phyloP scores from a whole-genome alignment of 2,329 filamentous ascomycete species.

The Pyrenophora graminea region DNA sequence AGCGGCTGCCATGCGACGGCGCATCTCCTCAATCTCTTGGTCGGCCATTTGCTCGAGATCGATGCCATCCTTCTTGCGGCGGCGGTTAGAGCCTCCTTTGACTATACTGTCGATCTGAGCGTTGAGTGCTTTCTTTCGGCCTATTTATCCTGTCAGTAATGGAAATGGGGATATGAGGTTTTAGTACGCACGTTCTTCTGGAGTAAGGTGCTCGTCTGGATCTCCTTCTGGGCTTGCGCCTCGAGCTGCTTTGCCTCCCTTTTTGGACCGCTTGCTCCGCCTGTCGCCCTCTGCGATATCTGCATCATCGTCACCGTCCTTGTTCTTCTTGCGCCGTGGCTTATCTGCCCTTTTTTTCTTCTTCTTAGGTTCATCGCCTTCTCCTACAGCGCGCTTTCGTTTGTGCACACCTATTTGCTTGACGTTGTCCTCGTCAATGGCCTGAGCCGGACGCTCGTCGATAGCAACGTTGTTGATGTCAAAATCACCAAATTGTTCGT shows the following conservation, averaged over 20 bases:
- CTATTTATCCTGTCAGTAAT: slow-evolving; percentile 44
- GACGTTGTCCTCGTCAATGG: slow-evolving; percentile 65
- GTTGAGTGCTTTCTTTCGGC: slow-evolving; percentile 79
- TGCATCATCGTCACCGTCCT: slow-evolving; percentile 51
- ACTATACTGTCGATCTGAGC: slow-evolving; percentile 85
- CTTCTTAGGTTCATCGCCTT: slow-evolving; percentile 64
- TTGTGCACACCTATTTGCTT: slow-evolving; percentile 66
- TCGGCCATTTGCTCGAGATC: slow-evolving; percentile 91
- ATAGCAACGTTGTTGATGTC: slow-evolving; percentile 64
- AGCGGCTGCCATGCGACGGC: slow-evolving; percentile 86
- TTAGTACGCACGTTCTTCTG: slow-evolving; percentile 71
- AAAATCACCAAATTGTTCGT: slow-evolving; percentile 59
- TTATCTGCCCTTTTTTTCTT: slow-evolving; percentile 69
- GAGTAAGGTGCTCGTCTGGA: slow-evolving; percentile 77
- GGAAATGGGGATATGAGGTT: neutral
- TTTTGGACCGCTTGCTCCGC: slow-evolving; percentile 55
- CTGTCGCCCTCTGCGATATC: slow-evolving; percentile 60
- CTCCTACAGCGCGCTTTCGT: slow-evolving; percentile 65
- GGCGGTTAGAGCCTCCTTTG: slow-evolving; percentile 76
- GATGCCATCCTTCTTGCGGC: slow-evolving; percentile 83
- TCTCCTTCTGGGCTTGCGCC: slow-evolving; percentile 59
- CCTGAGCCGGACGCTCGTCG: slow-evolving; percentile 61
- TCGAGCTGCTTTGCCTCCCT: slow-evolving; percentile 41
- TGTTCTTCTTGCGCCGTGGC: slow-evolving; percentile 56
- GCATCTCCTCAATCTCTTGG: slow-evolving; percentile 84